These are phyloP conservation scores for Batkoa obscura DNA, from an alignment of 371 early-diverging fungal genomes.

Conservation along the genomic window DNA sequence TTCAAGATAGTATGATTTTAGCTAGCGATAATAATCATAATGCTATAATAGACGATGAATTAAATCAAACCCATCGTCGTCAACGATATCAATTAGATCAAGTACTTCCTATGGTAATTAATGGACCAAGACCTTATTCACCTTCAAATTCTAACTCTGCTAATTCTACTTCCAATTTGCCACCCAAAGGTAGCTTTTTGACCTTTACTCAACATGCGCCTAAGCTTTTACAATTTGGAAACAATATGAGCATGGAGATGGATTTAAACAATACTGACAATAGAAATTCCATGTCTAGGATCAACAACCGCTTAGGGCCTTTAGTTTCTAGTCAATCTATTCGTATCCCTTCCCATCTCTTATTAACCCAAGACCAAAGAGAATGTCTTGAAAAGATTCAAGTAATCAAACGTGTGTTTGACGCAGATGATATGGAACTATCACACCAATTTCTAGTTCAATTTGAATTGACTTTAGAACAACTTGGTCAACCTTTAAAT, in stretches of 20 bases:
- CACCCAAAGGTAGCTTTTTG: too few species aligned
- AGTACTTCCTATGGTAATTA: slow-evolving; percentile 2
- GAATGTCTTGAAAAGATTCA: neutral
- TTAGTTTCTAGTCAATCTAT: neutral
- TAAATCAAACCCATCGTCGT: too few species aligned
- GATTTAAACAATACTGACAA: neutral
- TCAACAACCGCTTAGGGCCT: neutral
- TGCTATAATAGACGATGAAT: too few species aligned
- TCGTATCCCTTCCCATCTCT: neutral
- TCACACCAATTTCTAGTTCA: neutral
- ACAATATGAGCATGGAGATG: neutral
- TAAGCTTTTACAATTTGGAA: neutral
- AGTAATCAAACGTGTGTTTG: neutral
- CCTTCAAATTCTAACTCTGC: neutral
- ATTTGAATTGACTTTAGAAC: neutral
- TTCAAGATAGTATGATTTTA: too few species aligned
- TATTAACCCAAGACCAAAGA: slow-evolving; percentile 1
- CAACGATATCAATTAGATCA: neutral
- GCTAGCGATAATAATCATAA: too few species aligned
- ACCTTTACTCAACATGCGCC: neutral
- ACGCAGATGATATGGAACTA: neutral
- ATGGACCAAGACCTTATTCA: slow-evolving; percentile 1
- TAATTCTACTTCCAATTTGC: neutral
- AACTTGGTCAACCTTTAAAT: neutral
- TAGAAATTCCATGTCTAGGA: too few species aligned